Evolutionary conservation across 768 basidiomycete genomes (phyloP).

Genomic region (Trametes coccinea): DNA sequence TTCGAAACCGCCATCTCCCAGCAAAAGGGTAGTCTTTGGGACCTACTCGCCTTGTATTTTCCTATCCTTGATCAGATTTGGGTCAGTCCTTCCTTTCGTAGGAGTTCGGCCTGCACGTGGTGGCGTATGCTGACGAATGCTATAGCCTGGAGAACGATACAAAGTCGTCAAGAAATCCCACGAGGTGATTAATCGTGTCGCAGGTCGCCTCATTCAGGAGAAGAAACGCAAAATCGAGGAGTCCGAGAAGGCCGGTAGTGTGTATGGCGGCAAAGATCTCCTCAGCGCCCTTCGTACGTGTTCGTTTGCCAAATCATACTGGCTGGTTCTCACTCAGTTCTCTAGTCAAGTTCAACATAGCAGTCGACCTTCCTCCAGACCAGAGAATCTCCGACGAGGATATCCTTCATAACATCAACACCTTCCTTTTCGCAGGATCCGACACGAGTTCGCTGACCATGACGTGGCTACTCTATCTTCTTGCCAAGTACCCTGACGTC

Average conservation of each 20-base stretch:
- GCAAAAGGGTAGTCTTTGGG: slow-evolving; percentile 48
- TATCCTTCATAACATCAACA: slow-evolving; percentile 82
- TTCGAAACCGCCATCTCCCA: slow-evolving; percentile 72
- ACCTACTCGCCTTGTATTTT: slow-evolving; percentile 54
- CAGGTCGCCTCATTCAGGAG: slow-evolving; percentile 74
- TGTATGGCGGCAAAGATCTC: slow-evolving; percentile 69
- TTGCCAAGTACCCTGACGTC: slow-evolving; percentile 64
- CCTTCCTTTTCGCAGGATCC: slow-evolving; percentile 89
- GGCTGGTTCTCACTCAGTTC: background rate
- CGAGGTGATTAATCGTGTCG: slow-evolving; percentile 63
- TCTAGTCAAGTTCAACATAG: slow-evolving; percentile 83
- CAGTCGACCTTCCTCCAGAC: slow-evolving; percentile 64
- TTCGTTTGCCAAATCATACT: background rate
- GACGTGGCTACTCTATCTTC: slow-evolving; percentile 80
- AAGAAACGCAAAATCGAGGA: slow-evolving; percentile 76
- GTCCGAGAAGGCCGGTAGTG: slow-evolving; percentile 50
- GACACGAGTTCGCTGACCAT: slow-evolving; percentile 83
- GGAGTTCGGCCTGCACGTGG: background rate
- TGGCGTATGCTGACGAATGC: slow-evolving; percentile 39
- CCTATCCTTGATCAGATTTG: slow-evolving; percentile 57
- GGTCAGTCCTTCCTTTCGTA: slow-evolving; percentile 42
- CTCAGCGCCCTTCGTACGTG: slow-evolving; percentile 73
- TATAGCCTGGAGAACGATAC: slow-evolving; percentile 44
- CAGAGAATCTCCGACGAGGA: slow-evolving; percentile 86
- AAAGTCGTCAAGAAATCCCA: slow-evolving; percentile 55